These are phyloP conservation scores for Pisolithus orientalis DNA, from an alignment of 768 basidiomycete genomes.

Conservation along the genomic window DNA sequence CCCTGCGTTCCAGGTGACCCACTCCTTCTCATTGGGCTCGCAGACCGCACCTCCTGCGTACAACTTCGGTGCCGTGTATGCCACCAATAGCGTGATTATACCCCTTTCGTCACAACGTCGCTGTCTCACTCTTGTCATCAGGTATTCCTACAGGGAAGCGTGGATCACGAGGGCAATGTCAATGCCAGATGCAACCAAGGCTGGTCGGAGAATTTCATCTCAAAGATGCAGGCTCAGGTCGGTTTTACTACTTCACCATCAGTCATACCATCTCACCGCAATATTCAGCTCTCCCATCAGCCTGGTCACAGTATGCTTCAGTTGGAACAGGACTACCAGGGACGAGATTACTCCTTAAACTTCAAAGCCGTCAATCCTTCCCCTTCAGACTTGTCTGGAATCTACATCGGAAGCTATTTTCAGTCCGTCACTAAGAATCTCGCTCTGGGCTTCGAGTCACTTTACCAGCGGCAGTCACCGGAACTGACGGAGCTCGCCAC, in stretches of 20 bases:
- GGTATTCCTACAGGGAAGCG: conserved; percentile 88
- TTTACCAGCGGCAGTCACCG: conserved; percentile 76
- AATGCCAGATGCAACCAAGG: conserved; percentile 86
- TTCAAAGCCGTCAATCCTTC: conserved; percentile 89
- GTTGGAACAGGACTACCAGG: conserved; percentile 90
- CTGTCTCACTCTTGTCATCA: conserved; percentile 28
- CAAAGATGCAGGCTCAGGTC: conserved; percentile 88
- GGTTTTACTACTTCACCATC: conserved; percentile 15
- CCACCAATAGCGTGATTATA: conserved; percentile 62
- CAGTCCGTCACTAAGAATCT: conserved; percentile 90
- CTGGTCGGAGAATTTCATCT: conserved; percentile 70
- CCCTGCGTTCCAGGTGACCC: conserved; percentile 98
- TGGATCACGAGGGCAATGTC: conserved; percentile 91
- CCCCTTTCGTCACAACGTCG: conserved; percentile 12
- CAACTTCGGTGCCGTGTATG: conserved; percentile 92
- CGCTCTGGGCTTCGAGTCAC: conserved; percentile 79
- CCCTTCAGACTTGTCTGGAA: conserved; percentile 80
- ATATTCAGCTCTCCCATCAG: conserved; percentile 61
- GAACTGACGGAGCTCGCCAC: conserved; percentile 63
- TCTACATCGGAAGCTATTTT: conserved; percentile 87
- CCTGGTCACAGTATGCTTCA: conserved; percentile 87
- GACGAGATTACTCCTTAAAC: conserved; percentile 81
- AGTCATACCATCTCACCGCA: conserved; percentile 8
- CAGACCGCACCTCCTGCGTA: conserved; percentile 82
- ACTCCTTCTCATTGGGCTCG: conserved; percentile 89